Percentiles rank a stretch among this genome's conserved stretches.
These are phyloP conservation scores for Neopestalotiopsis rosae DNA, from an alignment of 2,329 filamentous ascomycete species.

Conservation along the genomic window DNA sequence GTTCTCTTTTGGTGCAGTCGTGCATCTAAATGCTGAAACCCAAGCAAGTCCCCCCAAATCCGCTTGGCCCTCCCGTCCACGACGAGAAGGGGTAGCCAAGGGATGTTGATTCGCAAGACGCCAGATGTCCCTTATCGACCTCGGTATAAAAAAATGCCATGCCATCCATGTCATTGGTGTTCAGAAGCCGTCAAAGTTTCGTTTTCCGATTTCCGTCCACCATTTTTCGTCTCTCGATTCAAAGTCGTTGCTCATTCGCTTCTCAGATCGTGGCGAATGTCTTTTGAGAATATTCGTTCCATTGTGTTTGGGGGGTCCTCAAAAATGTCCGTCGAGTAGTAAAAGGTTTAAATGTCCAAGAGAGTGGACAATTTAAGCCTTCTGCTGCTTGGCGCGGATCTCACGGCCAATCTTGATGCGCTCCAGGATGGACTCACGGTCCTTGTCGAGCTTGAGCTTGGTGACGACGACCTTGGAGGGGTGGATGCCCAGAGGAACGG, in stretches of 20 bases:
- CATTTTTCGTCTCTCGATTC: slow-evolving; percentile 24
- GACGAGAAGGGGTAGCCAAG: not conserved
- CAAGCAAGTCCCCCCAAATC: slow-evolving; percentile 13
- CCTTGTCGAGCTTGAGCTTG: slow-evolving; percentile 98
- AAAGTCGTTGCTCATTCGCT: slow-evolving; percentile 12
- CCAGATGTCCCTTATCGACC: slow-evolving; percentile 14
- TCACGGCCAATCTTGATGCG: slow-evolving; percentile 83
- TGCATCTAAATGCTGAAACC: slow-evolving; percentile 38
- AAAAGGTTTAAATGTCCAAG: not conserved
- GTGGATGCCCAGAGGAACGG: slow-evolving; percentile 91
- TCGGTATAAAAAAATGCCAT: slow-evolving; percentile 16
- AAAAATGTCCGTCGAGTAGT: not conserved
- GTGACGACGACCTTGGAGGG: slow-evolving; percentile 97
- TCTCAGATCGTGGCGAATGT: slow-evolving; percentile 15
- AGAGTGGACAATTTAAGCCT: slow-evolving; percentile 47
- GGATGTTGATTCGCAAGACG: slow-evolving; percentile 15
- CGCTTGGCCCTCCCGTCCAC: not conserved
- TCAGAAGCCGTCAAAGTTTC: not conserved
- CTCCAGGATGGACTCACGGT: slow-evolving; percentile 87
- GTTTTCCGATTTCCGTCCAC: not conserved
- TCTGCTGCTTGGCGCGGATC: slow-evolving; percentile 74
- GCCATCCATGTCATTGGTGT: slow-evolving; percentile 14
- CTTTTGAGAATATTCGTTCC: not conserved
- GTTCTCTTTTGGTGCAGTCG: slow-evolving; percentile 42
- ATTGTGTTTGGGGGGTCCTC: slow-evolving; percentile 1